Conservation (phyloP, 208 protist species). For the Wallacemonas sp. region DNA sequence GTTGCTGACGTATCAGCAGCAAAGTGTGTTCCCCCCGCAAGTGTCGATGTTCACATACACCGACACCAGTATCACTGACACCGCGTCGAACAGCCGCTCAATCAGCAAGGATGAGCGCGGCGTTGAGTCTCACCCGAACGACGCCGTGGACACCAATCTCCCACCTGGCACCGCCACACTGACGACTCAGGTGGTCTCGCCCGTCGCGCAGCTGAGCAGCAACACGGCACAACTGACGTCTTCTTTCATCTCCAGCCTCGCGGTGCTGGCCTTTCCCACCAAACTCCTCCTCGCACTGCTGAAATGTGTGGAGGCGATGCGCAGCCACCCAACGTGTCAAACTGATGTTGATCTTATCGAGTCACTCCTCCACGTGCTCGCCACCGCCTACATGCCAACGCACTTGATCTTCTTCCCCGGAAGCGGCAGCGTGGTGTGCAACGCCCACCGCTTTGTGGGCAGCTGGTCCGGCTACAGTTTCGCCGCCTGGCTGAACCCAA, state of each 20-base stretch:
- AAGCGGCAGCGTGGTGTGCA: conserved; percentile 51
- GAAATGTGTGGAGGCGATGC: conserved; percentile 56
- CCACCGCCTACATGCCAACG: conserved; percentile 34
- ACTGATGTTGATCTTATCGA: conserved; percentile 78
- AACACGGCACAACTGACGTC: conserved; percentile 70
- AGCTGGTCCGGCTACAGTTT: conserved; percentile 78
- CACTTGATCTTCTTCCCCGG: conserved; percentile 69
- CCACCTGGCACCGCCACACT: background rate
- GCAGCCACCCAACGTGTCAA: conserved; percentile 27
- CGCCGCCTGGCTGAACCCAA: conserved; percentile 73
- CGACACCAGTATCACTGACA: background rate
- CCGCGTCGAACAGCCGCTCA: background rate
- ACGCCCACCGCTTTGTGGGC: conserved; percentile 25
- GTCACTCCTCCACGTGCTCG: conserved; percentile 63
- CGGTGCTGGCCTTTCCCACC: conserved; percentile 43
- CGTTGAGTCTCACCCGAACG: no score
- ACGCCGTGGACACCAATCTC: background rate
- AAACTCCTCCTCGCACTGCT: conserved; percentile 39
- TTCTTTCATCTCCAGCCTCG: conserved; percentile 54
- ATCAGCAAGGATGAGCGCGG: conserved; percentile 16
- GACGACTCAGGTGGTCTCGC: conserved; percentile 16
- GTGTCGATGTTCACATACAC: conserved; percentile 4
- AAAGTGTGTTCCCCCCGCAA: conserved; percentile 52
- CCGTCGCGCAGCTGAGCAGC: conserved; percentile 40
- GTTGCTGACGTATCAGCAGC: conserved; percentile 45